Percentiles rank a stretch among this genome's conserved stretches.
phyloP scores from a whole-genome alignment of 345 rosid species.

The Eucalyptus guilfoylei region DNA sequence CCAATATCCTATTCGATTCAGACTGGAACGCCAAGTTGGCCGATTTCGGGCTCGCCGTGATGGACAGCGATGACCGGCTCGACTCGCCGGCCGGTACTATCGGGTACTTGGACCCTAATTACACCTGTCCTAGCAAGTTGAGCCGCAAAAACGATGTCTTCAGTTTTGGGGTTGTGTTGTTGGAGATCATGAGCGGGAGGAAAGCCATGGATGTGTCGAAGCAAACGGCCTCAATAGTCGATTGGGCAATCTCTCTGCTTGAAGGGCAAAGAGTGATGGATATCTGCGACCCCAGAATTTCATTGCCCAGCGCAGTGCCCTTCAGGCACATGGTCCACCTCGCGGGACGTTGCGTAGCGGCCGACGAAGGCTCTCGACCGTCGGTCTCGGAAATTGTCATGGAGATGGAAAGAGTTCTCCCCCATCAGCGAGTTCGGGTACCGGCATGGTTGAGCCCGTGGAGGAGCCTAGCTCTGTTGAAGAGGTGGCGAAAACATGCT shows the following conservation, averaged over 20 bases:
- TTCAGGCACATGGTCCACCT: slow-evolving; percentile 22
- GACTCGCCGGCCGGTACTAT: slow-evolving; percentile 73
- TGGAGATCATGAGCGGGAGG: slow-evolving; percentile 59
- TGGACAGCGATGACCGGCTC: slow-evolving; percentile 19
- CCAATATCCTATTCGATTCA: slow-evolving; percentile 49
- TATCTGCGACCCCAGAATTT: slow-evolving; percentile 29
- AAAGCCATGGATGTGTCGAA: slow-evolving; percentile 45
- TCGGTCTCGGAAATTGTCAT: slow-evolving; percentile 24
- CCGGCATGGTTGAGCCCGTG: slow-evolving; percentile 27
- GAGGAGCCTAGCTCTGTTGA: slow-evolving; percentile 14
- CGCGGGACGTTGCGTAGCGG: slow-evolving; percentile 47
- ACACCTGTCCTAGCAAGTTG: slow-evolving; percentile 35
- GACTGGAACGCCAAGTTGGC: slow-evolving; percentile 48
- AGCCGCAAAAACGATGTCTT: slow-evolving; percentile 51
- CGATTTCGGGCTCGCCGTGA: slow-evolving; percentile 58
- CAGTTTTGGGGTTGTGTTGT: slow-evolving; percentile 53
- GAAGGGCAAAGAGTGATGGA: slow-evolving; percentile 4
- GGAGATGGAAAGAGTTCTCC: slow-evolving; percentile 18
- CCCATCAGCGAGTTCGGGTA: slow-evolving; percentile 9
- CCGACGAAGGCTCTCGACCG: slow-evolving; percentile 31
- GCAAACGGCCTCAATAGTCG: slow-evolving; percentile 38
- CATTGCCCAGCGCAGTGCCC: slow-evolving; percentile 10
- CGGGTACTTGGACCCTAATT: slow-evolving; percentile 68
- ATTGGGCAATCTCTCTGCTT: slow-evolving; percentile 57
- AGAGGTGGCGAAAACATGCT: slow-evolving; percentile 6